Evolutionary conservation across 2,329 filamentous ascomycete genomes (phyloP), one percentile per base, ranked within the genome.

Genomic region (Fusarium newnesense): DNA sequence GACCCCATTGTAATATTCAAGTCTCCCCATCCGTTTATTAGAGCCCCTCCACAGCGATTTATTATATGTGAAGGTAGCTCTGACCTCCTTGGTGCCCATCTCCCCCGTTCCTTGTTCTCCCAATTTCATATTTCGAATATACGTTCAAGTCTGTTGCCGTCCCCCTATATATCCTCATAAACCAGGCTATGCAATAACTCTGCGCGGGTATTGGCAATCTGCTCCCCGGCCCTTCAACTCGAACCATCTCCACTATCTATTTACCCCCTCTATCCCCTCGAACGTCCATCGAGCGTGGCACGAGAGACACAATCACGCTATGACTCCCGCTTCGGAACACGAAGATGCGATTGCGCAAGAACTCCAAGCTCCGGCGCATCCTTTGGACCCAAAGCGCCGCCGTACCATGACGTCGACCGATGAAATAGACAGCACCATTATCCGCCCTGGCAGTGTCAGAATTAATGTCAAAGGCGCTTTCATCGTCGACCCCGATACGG

Each of bases 401-500:
- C 76, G 79, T 49, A 81, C 80, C 34, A 80, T 81, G 79, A 89
- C 86, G 40, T 85, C 84, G 70, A 87, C 86, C 16, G 85, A 88
- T 75, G 88, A 90, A 81, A 90, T 90, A 63, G 87, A 89, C 80
- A 89, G 84, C 77, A 88, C 88, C 54, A 88, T 92, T 77, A 88
- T 84, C 60, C 88, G 89, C 76, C 90, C 90, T 5, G 90, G 90
- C 30, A 89, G 93, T 19, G 95, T 98, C 79, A 93, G 94, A 84
- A 98, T 99, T 85, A 98, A 99, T 81, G 96, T 98, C 74, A 91
- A 95, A 81, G 96, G 96, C 79, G 96, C 96, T 43, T 98, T 97
- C 80, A 98, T 99, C 75, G 95, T 97, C 77, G 94, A 98, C 80
- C 92, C 96, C 70, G 92, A 94, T 75, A 86, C 88, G 7, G 82